A percentile compares a stretch with the other conserved stretches of the same genome.
phyloP scores from a whole-genome alignment of 257 asterid genomes.

The Hygrophila difformis region DNA sequence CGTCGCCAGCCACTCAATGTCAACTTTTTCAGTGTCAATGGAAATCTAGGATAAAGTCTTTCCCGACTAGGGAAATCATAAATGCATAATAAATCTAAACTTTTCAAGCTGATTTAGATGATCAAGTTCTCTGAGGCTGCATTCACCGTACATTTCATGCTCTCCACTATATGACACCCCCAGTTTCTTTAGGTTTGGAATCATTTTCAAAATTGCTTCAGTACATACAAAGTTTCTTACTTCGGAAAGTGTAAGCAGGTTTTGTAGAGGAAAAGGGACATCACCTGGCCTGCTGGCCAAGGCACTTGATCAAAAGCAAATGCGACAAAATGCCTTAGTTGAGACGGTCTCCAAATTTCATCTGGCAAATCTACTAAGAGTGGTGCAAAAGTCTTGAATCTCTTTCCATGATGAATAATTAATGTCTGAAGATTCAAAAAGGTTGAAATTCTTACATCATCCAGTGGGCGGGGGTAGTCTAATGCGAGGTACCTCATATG shows the following conservation, averaged over 20 bases:
- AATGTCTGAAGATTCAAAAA: conserved; percentile 27
- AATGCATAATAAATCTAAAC: conserved; percentile 4
- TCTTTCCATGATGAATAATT: conserved; percentile 15
- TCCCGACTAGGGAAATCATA: neutral
- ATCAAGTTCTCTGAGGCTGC: conserved; percentile 14
- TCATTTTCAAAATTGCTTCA: conserved; percentile 14
- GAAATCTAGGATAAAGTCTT: neutral
- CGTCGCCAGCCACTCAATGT: neutral
- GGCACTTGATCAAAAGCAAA: conserved; percentile 12
- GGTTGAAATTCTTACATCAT: conserved; percentile 18
- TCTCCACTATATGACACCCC: conserved; percentile 9
- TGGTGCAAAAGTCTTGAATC: conserved; percentile 4
- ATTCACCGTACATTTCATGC: neutral
- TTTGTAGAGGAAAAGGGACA: neutral
- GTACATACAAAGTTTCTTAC: conserved; percentile 8
- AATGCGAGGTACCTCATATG: neutral
- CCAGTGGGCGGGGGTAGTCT: conserved; percentile 1
- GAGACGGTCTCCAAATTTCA: conserved; percentile 18
- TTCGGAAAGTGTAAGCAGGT: conserved; percentile 18
- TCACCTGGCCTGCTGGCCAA: conserved; percentile 1
- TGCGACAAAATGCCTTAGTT: conserved; percentile 23
- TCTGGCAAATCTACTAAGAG: neutral
- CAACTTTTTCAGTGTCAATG: neutral
- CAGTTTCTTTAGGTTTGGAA: conserved; percentile 20
- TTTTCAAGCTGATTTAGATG: conserved; percentile 17